Percentiles rank a stretch among this genome's conserved stretches.
These are phyloP conservation scores for Myrmaecium sp. DNA, from an alignment of 2,329 filamentous ascomycete species.

Conservation along the genomic window DNA sequence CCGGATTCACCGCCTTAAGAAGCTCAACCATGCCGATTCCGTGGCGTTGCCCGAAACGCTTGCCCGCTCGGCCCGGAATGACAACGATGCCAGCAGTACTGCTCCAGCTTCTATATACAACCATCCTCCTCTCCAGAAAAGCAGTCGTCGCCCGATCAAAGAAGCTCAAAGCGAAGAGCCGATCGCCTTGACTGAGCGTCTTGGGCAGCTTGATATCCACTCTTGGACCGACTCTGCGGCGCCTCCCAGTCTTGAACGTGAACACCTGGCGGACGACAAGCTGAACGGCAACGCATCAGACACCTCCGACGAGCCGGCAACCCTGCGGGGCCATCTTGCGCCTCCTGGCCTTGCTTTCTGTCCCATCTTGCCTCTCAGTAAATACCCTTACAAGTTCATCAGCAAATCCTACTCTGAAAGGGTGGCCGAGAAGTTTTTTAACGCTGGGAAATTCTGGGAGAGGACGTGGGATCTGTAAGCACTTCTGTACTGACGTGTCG, in stretches of 20 bases:
- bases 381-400: conserved; percentile 44
- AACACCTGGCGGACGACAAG: too few relatives aligned
- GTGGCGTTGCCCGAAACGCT: conserved; percentile 11
- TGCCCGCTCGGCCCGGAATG: conserved; percentile 4
- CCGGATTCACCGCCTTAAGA: conserved; percentile 11
- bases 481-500: neutral
- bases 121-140: neutral
- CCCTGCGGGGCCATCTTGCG: conserved; percentile 18
- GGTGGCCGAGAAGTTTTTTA: conserved; percentile 38
- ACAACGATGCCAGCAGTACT: conserved; percentile 7
- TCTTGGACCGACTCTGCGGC: neutral
- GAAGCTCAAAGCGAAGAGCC: neutral
- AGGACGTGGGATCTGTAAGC: conserved; percentile 63
- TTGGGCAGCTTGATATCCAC: neutral
- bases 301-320: too few relatives aligned
- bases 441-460: conserved; percentile 37
- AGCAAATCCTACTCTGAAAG: conserved; percentile 30
- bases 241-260: too few relatives aligned
- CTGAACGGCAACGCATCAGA: too few relatives aligned
- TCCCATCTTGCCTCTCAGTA: conserved; percentile 30
- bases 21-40: conserved; percentile 10
- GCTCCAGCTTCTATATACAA: neutral
- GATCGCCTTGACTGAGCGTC: too few relatives aligned
- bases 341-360: conserved; percentile 18
- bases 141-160: neutral